phyloP scores from a whole-genome alignment of 305 asterid genomes.

The Fraxinus velutina region DNA sequence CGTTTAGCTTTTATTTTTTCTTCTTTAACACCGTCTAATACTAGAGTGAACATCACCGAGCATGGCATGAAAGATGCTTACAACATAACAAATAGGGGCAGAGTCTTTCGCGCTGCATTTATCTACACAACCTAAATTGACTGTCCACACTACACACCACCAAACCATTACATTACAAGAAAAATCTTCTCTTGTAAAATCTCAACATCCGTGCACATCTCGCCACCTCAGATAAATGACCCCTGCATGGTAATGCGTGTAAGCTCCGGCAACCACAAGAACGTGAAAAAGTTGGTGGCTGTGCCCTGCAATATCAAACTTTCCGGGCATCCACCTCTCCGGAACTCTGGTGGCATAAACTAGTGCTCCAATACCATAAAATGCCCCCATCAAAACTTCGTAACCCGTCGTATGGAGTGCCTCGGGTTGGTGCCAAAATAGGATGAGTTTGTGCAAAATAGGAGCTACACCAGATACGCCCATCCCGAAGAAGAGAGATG shows the following conservation, averaged over 20 bases:
- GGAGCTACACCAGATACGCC: conserved; percentile 82
- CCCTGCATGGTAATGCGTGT: conserved; percentile 84
- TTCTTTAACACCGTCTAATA: not conserved
- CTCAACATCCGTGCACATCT: conserved; percentile 82
- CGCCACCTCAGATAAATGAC: conserved; percentile 91
- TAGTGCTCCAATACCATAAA: conserved; percentile 76
- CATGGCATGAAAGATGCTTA: not conserved
- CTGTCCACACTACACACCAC: not conserved
- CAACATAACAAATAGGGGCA: not conserved
- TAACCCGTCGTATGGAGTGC: conserved; percentile 79
- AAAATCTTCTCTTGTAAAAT: not conserved
- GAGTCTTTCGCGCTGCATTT: not conserved
- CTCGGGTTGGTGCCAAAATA: conserved; percentile 84
- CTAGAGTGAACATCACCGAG: not conserved
- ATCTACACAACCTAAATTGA: not conserved
- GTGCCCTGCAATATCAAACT: conserved; percentile 86
- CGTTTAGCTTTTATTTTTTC: not conserved
- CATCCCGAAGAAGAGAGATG: conserved; percentile 78
- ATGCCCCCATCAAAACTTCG: conserved; percentile 75
- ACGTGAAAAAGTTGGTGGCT: conserved; percentile 94
- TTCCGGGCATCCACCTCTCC: conserved; percentile 95
- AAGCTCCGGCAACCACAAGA: conserved; percentile 96
- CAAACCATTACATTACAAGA: not conserved
- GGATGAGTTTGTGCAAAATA: conserved; percentile 73
- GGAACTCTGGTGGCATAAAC: conserved; percentile 80